Conservation (phyloP, 108 stramenopile species). For the Stephanodiscus triporus region DNA sequence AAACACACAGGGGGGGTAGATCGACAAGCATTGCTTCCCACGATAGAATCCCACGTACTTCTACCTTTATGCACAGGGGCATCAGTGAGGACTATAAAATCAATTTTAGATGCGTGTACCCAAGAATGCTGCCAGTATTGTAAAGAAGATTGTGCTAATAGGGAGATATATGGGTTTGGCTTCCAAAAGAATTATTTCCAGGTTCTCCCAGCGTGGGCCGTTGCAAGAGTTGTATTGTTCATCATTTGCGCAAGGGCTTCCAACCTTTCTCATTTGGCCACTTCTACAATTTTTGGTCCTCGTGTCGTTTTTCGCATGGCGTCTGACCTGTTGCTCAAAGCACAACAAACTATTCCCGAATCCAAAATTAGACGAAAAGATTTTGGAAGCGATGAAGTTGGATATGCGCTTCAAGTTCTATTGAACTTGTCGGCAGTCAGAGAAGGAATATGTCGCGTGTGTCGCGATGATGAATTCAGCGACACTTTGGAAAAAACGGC, state of each 20-base stretch:
- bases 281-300: constrained; percentile 25
- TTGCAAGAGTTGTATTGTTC: constrained; percentile 36
- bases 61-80: constrained; percentile 39
- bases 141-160: constrained; percentile 2
- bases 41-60: constrained; percentile 42
- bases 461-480: constrained; percentile 12
- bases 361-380: neutral
- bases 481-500: constrained; percentile 17
- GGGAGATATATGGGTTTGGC: neutral
- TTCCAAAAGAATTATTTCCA: neutral
- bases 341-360: neutral
- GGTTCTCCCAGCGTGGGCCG: constrained; percentile 29
- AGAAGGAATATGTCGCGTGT: constrained; percentile 16
- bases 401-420: constrained; percentile 27
- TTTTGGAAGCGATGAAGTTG: constrained; percentile 27
- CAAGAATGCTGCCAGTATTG: constrained; percentile 30
- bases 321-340: constrained; percentile 26
- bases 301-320: constrained; percentile 40
- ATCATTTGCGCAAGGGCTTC: constrained; percentile 40
- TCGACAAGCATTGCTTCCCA: constrained; percentile 24
- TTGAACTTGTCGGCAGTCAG: constrained; percentile 17
- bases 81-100: constrained; percentile 24
- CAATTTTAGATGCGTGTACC: constrained; percentile 28
- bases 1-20: constrained; percentile 4
- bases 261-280: constrained; percentile 16